Base-by-base conservation (phyloP, 208 protist genomes). In the Acanthamoeba lenticulata region DNA sequence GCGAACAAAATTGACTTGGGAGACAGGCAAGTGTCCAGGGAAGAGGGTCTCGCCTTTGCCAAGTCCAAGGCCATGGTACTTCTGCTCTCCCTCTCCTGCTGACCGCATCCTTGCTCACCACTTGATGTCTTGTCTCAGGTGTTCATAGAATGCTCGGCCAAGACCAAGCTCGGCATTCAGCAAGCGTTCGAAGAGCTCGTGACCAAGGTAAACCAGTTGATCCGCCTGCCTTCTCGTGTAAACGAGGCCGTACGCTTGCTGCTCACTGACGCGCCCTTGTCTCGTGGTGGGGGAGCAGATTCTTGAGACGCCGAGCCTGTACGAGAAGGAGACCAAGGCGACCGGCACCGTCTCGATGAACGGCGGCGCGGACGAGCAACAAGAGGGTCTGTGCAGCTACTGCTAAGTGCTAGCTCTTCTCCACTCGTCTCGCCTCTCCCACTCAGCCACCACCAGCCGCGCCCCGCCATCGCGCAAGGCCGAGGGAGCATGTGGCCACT, bases 81-180 rank as follows among this genome's bases (percentile, higher is more conserved):
- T 42, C 27, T 77, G 65, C 19, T 17, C 36, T 24, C 2, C n/a
- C 32, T 38, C 36, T 42, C n/a, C 65, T 36, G 6, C 5, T n/a
- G 2, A 1, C 5, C 13, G 0, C 29, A 15, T 40, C 15, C 24
- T 24, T 27, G 34, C 29, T 21, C 21, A 60, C 11, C 52, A 60
- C 21, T 36, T 69, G 6, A n/a, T 52, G 47, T 15, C 47, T 69
- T 69, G 19, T 5, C 6, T 36, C 69, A 81, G 69, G 34, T 81
- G 24, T 92, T 52, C 57, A 72, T 92, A 36, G 88, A 92, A 27
- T 92, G 88, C n/a, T 81, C 62, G 13, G 88, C 88, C 34, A 92
- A 92, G 60, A 92, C 88, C 42, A 92, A 92, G 32, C 62, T 92
- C 40, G 88, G 88, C 40, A 77, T 92, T 34, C 88, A 92, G 47